These are phyloP conservation scores for Cyclotella kingstonii DNA, from an alignment of 108 stramenopile genomes.

Conservation along the genomic window DNA sequence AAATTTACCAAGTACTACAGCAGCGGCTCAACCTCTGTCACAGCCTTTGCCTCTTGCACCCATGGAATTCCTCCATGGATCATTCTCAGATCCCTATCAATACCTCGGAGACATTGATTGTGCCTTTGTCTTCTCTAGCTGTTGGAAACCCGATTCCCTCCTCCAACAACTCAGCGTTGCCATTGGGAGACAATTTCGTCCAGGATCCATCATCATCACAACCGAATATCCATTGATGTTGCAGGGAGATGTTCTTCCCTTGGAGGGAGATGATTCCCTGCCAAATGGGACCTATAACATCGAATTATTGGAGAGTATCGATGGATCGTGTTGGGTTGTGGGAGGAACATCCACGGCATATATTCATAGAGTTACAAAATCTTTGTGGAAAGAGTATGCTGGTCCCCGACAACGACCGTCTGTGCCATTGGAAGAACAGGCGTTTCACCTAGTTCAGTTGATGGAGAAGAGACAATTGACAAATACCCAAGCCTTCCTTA, in stretches of 20 bases:
- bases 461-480: slow-evolving; percentile 43
- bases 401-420: slow-evolving; percentile 30
- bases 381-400: slow-evolving; percentile 46
- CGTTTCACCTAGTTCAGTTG: slow-evolving; percentile 44
- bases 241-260: slow-evolving; percentile 31
- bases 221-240: slow-evolving; percentile 67
- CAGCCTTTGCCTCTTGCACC: slow-evolving; percentile 49
- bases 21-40: background rate
- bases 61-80: slow-evolving; percentile 60
- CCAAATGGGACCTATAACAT: slow-evolving; percentile 56
- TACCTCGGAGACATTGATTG: slow-evolving; percentile 74
- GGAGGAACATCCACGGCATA: slow-evolving; percentile 76
- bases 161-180: slow-evolving; percentile 50
- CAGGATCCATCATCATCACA: slow-evolving; percentile 76
- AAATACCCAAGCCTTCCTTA: slow-evolving; percentile 45
- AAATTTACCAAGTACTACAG: slow-evolving; percentile 4
- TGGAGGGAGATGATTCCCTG: slow-evolving; percentile 48
- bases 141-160: slow-evolving; percentile 49
- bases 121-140: slow-evolving; percentile 75
- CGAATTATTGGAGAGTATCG: slow-evolving; percentile 61
- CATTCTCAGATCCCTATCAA: slow-evolving; percentile 69
- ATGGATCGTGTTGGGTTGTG: slow-evolving; percentile 64
- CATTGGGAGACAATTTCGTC: slow-evolving; percentile 69
- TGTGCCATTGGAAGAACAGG: slow-evolving; percentile 48
- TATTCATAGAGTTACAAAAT: slow-evolving; percentile 62